phyloP scores from a whole-genome alignment of 2,329 filamentous ascomycete species.

The Talaromyces funiculosus region DNA sequence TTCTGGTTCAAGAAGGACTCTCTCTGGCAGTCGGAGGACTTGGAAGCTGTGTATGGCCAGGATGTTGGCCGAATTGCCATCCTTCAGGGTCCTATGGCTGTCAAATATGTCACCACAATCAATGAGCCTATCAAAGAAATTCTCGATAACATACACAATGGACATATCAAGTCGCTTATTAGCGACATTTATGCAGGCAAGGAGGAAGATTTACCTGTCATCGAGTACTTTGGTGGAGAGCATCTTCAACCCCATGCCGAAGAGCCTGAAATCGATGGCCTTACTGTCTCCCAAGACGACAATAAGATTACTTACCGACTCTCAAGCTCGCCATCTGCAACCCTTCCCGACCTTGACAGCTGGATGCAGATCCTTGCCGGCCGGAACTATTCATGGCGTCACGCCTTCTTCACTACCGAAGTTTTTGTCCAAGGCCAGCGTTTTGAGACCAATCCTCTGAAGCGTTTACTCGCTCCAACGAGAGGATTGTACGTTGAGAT shows the following conservation, averaged over 20 bases:
- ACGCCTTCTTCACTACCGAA: constrained; percentile 89
- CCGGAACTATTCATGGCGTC: constrained; percentile 80
- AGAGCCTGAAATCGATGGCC: constrained; percentile 74
- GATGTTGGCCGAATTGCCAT: constrained; percentile 96
- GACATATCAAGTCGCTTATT: constrained; percentile 75
- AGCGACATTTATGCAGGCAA: constrained; percentile 74
- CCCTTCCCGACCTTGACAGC: constrained; percentile 70
- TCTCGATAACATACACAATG: constrained; percentile 80
- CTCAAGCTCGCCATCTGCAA: constrained; percentile 65
- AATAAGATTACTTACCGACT: constrained; percentile 80
- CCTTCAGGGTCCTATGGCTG: constrained; percentile 88
- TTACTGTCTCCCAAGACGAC: constrained; percentile 73
- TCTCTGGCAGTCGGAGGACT: constrained; percentile 96
- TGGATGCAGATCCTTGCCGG: constrained; percentile 90
- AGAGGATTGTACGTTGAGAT: constrained; percentile 89
- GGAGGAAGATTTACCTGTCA: constrained; percentile 67
- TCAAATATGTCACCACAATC: constrained; percentile 78
- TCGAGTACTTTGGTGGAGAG: constrained; percentile 95
- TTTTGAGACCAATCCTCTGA: constrained; percentile 95
- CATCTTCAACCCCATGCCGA: constrained; percentile 62
- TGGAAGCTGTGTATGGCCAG: constrained; percentile 91
- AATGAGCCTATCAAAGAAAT: constrained; percentile 96
- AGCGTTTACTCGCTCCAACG: constrained; percentile 79
- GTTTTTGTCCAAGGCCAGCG: constrained; percentile 92
- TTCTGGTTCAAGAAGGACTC: constrained; percentile 99